phyloP scores from a whole-genome alignment of 2,329 filamentous ascomycete genomes.

The Neofusicoccum laricinum region DNA sequence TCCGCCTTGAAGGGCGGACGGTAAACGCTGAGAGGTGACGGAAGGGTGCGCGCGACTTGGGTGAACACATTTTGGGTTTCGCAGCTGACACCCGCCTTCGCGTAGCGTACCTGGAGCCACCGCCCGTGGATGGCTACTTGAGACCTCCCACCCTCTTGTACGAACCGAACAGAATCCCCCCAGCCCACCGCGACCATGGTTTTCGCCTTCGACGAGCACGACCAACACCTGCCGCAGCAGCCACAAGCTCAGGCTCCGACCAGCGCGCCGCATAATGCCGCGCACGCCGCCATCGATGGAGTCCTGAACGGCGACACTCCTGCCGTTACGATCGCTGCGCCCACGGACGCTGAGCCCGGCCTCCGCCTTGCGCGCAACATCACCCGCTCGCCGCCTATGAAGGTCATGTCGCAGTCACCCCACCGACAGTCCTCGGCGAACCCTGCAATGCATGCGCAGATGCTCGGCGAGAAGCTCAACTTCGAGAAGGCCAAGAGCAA shows the following conservation, averaged over 20 bases:
- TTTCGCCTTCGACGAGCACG: slow-evolving; percentile 16
- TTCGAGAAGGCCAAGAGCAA: slow-evolving; percentile 25
- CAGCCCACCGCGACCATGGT: slow-evolving; percentile 3
- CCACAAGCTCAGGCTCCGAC: neutral
- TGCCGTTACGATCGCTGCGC: neutral
- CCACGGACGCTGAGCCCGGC: neutral
- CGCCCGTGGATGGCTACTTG: neutral
- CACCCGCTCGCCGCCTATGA: slow-evolving; percentile 35
- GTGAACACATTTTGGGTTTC: slow-evolving; percentile 2
- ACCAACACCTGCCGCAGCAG: slow-evolving; percentile 15
- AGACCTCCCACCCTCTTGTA: slow-evolving; percentile 2
- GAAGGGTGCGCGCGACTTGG: neutral
- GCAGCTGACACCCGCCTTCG: slow-evolving; percentile 10
- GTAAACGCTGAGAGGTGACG: slow-evolving; percentile 34
- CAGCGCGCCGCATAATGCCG: neutral
- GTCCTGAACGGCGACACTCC: neutral
- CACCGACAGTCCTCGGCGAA: slow-evolving; percentile 24
- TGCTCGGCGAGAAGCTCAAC: slow-evolving; percentile 34
- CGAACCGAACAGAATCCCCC: neutral
- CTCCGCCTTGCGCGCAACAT: slow-evolving; percentile 16
- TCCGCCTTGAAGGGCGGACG: slow-evolving; percentile 56
- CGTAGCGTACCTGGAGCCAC: neutral
- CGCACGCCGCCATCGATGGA: neutral
- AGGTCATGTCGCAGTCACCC: slow-evolving; percentile 32
- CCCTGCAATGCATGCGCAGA: slow-evolving; percentile 21